Base-by-base conservation (phyloP, 2,329 filamentous ascomycete species). In the Dothidotthia symphoricarpi region DNA sequence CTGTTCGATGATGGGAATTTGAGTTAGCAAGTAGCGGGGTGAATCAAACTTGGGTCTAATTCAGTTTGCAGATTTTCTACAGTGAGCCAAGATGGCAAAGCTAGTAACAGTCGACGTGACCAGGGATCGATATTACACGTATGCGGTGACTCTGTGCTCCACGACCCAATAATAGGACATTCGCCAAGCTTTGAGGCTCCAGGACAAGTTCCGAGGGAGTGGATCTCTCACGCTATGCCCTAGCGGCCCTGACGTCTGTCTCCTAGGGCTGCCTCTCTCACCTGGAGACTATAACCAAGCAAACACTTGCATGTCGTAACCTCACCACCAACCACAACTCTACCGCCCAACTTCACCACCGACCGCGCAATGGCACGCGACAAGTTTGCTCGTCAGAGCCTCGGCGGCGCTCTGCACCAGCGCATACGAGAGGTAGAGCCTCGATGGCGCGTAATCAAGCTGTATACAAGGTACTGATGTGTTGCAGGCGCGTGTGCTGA, bases 401-500 rank as follows among this genome's bases (percentile, higher is more conserved):
- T 90, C 35, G 73, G 63, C 49, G 71, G 51, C 46, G 54, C 75
- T 24, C 74, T 86, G 31, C 81, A 88, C 59, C 72, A 70, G 37
- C 72, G 73, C 45, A 78, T 89, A 46, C 87, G 87, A 64, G 73
- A 86, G 77, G 85, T 87, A 74, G 62, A 45, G 34, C 32, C 36
- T 38, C 32, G 15, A 30, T 34, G 39, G 35, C 26, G 41, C 38
- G 30, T 28, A 41, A 11, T 24, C 16, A 28, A 13, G 10, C 31
- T 28, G 9, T 1, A 4, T 7, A 4, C 8, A 17, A 28, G 17
- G 31, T 42, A 44, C 64, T 68, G 41, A 68, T 48, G 13, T 11
- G 37, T 40, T 49, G 44, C 69, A 95, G 89, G 80, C 88, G 45
- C 86, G 84, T 48, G 85, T 96, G 36, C 77, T 98, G 41, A 88